Evolutionary conservation across 1,284 basidiomycete genomes (phyloP), one percentile per base, ranked within the genome.

Genomic region (Ustilago lituana): DNA sequence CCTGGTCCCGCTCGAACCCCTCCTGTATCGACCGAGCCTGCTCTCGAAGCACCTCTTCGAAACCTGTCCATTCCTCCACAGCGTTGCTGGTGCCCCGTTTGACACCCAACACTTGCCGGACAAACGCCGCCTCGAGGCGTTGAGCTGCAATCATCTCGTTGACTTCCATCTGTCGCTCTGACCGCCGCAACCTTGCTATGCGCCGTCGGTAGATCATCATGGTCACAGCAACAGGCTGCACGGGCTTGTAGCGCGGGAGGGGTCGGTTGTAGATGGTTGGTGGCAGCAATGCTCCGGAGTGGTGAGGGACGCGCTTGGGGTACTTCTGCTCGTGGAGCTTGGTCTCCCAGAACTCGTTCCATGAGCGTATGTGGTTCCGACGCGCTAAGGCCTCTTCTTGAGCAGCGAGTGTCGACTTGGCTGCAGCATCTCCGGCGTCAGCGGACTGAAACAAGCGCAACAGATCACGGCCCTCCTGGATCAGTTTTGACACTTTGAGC

Each of bases 161-260:
- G 14, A 70, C 31, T 36, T 77, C 76, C 44, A 56, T 52, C 38
- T 38, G 56, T 11, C 58, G 49, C 20, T 67, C 62, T 11, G 62
- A 45, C 3, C 78, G 65, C 10, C 41, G 27, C 20, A 64, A 15
- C 15, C 78, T 64, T 5, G 59, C 65, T 4, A 67, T 17, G 2
- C 76, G 68, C 6, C 79, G 74, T 4, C 55, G 50, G 23, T 57
- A 59, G 63, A 81, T 79, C 74, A 76, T 80, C 80, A 81, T 79
- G 26, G 72, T 76, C 38, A 81, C 61, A 7, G 32, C 29, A 3
- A 50, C 39, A 0, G 80, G 80, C 54, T 81, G 80, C 14, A 66
- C 61, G 12, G 79, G 79, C 43, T 78, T 78, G 74, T 77, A 80
- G 6, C 80, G 73, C 20, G 74, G 76, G 35, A 80, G 56, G 0